phyloP scores from a whole-genome alignment of 1,139 yeast genomes.

The Scheffersomyces illinoinensis region DNA sequence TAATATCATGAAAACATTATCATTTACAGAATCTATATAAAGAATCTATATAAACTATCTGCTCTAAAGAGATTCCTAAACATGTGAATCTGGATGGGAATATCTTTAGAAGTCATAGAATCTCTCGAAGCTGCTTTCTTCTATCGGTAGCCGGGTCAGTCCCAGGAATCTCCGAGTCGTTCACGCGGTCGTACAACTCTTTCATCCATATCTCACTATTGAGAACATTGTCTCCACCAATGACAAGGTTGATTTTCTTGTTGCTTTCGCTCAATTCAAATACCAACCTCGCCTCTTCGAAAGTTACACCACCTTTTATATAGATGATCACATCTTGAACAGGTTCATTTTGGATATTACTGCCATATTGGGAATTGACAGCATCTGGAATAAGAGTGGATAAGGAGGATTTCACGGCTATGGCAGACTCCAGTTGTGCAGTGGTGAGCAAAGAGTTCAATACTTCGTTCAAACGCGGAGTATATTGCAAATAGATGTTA shows the following conservation, averaged over 20 bases:
- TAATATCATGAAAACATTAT: neutral
- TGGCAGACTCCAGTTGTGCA: slow-evolving; percentile 8
- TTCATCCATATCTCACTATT: slow-evolving; percentile 59
- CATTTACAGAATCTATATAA: neutral
- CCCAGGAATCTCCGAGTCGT: slow-evolving; percentile 7
- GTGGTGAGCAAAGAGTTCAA: slow-evolving; percentile 21
- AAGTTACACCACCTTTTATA: slow-evolving; percentile 88
- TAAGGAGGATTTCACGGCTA: slow-evolving; percentile 6
- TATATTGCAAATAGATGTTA: slow-evolving; percentile 64
- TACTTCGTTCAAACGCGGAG: slow-evolving; percentile 66
- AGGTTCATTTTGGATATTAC: slow-evolving; percentile 19
- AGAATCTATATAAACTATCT: neutral
- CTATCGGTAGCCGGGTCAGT: slow-evolving; percentile 7
- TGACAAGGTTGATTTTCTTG: slow-evolving; percentile 49
- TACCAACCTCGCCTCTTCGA: slow-evolving; percentile 84
- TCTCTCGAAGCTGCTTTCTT: slow-evolving; percentile 26
- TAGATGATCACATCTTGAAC: slow-evolving; percentile 81
- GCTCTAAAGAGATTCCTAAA: neutral
- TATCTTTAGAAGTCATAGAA: slow-evolving; percentile 13
- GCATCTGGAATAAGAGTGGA: slow-evolving; percentile 22
- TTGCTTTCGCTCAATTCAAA: slow-evolving; percentile 64
- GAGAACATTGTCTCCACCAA: slow-evolving; percentile 77
- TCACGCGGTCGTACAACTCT: slow-evolving; percentile 26
- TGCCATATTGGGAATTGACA: slow-evolving; percentile 36
- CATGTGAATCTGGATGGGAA: neutral